A percentile compares a stretch with the other conserved stretches of the same genome.
These are phyloP conservation scores for Bipolaris sorokiniana DNA, from an alignment of 2,329 filamentous ascomycete species.

Conservation along the genomic window DNA sequence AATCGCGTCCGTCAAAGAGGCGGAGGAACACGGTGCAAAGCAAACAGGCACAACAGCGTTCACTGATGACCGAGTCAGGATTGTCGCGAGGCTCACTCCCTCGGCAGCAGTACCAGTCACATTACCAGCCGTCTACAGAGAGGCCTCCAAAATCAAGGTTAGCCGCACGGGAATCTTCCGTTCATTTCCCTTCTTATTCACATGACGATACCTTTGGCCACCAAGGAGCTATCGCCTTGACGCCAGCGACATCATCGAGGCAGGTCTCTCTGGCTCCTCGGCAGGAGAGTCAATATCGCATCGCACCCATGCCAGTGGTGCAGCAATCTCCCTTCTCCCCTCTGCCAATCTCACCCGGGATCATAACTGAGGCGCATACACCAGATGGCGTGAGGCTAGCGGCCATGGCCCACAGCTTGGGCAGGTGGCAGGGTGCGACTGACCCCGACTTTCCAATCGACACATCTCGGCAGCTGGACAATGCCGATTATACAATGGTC, in stretches of 20 bases:
- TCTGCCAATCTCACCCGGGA: slow-evolving; percentile 4
- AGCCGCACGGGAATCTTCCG: background rate
- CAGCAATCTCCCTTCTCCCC: slow-evolving; percentile 12
- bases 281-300: slow-evolving; percentile 3
- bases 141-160: slow-evolving; percentile 3
- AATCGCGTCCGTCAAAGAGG: slow-evolving; percentile 14
- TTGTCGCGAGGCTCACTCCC: slow-evolving; percentile 17
- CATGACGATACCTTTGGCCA: slow-evolving; percentile 5
- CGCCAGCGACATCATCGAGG: background rate
- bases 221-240: slow-evolving; percentile 4
- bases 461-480: background rate
- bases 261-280: background rate
- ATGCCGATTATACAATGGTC: background rate
- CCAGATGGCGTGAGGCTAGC: slow-evolving; percentile 1
- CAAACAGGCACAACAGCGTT: slow-evolving; percentile 12
- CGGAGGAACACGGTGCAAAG: slow-evolving; percentile 9
- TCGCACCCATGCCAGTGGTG: slow-evolving; percentile 4
- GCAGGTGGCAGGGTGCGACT: slow-evolving; percentile 9
- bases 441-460: background rate
- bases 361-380: slow-evolving; percentile 2
- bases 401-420: background rate
- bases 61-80: slow-evolving; percentile 8
- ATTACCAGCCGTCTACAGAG: background rate
- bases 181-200: background rate
- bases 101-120: slow-evolving; percentile 3